phyloP scores from a whole-genome alignment of 176 grass and related monocot genomes.

The Aechmea fasciata region DNA sequence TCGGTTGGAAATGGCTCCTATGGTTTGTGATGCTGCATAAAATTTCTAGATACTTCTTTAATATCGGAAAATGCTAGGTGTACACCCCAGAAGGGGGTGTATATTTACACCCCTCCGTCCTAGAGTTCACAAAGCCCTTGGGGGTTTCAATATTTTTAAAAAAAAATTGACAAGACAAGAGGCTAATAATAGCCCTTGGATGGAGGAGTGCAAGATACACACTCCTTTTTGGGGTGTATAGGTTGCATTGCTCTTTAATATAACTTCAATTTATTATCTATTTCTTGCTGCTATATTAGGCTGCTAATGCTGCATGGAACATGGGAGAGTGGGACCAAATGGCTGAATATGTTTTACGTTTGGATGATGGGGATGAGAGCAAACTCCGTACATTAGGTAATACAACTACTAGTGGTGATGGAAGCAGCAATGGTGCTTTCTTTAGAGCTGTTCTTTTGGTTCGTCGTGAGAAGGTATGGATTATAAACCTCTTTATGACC shows the following conservation, averaged over 20 bases:
- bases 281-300: slow-evolving; percentile 32
- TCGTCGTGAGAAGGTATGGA: slow-evolving; percentile 54
- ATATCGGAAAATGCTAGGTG: background rate
- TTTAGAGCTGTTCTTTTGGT: slow-evolving; percentile 92
- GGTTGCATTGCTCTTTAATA: background rate
- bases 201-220: too few species aligned
- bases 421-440: slow-evolving; percentile 97
- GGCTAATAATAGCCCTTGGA: too few species aligned
- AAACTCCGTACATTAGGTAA: slow-evolving; percentile 76
- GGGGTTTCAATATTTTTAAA: too few species aligned
- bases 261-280: slow-evolving; percentile 8
- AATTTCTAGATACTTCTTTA: background rate
- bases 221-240: too few species aligned
- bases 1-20: slow-evolving; percentile 95
- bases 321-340: slow-evolving; percentile 99
- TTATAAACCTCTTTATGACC: slow-evolving; percentile 10
- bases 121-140: too few species aligned
- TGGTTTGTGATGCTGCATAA: slow-evolving; percentile 35
- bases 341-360: slow-evolving; percentile 82
- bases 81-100: too few species aligned
- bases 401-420: slow-evolving; percentile 84
- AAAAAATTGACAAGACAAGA: too few species aligned
- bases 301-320: slow-evolving; percentile 94
- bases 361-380: slow-evolving; percentile 90
- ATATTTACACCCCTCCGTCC: too few species aligned